Evolutionary conservation across 2,329 filamentous ascomycete genomes (phyloP).

Genomic region (Cladosporium cucumerinum): DNA sequence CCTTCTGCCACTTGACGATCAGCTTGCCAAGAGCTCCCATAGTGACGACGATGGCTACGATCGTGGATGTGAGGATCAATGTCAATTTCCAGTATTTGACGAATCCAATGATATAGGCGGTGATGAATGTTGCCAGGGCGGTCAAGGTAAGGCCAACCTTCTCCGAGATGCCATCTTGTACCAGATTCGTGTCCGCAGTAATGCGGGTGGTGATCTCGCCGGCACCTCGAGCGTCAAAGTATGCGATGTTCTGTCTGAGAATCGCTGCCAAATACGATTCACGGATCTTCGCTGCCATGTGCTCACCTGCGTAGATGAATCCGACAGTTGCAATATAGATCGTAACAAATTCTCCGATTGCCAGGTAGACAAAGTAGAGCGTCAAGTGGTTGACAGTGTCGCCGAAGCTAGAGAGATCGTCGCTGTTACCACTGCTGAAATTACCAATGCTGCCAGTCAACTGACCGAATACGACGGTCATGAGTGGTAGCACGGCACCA

Average conservation of each 20-base stretch:
- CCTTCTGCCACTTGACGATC: conserved; percentile 77
- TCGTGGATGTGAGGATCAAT: conserved; percentile 76
- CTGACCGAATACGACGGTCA: conserved; percentile 66
- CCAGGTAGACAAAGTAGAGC: conserved; percentile 82
- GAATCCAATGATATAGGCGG: conserved; percentile 88
- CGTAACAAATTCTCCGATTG: conserved; percentile 72
- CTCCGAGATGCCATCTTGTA: conserved; percentile 91
- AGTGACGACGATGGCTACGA: conserved; percentile 72
- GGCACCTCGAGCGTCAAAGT: conserved; percentile 87
- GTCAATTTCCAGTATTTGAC: conserved; percentile 91
- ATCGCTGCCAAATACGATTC: conserved; percentile 78
- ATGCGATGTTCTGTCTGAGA: conserved; percentile 83
- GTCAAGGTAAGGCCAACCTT: conserved; percentile 77
- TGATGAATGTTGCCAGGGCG: conserved; percentile 76
- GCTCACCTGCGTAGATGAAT: conserved; percentile 67
- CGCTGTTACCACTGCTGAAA: conserved; percentile 39
- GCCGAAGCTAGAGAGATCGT: conserved; percentile 50
- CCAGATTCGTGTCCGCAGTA: conserved; percentile 86
- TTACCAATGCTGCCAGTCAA: conserved; percentile 68
- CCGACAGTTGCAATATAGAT: conserved; percentile 79
- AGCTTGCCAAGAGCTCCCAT: conserved; percentile 72
- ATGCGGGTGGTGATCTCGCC: conserved; percentile 94
- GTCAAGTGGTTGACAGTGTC: conserved; percentile 60
- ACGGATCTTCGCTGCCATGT: conserved; percentile 52
- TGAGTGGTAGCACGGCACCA: conserved; percentile 37